phyloP scores from a whole-genome alignment of 768 basidiomycete species.

The Daedaleopsis nitida region DNA sequence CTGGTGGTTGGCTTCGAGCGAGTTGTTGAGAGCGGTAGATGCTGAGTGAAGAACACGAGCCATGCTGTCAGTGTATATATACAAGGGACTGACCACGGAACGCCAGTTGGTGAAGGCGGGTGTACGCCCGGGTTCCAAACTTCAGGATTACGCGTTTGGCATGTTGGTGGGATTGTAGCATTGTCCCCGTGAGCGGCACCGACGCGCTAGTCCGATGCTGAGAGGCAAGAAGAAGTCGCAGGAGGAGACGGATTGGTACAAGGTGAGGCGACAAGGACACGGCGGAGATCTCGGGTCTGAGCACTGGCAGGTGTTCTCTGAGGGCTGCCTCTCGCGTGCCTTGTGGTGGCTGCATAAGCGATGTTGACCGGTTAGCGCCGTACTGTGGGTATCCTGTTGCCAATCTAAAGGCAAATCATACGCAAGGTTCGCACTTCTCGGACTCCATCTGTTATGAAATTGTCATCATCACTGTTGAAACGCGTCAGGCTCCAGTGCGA shows the following conservation, averaged over 20 bases:
- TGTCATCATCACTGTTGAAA: neutral
- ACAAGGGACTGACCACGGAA: neutral
- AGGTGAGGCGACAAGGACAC: neutral
- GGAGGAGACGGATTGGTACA: neutral
- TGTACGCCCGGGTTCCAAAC: neutral
- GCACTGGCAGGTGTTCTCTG: neutral
- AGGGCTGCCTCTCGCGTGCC: neutral
- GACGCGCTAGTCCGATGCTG: neutral
- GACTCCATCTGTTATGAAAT: neutral
- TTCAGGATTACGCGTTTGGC: neutral
- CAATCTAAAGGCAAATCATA: neutral
- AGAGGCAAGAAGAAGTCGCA: neutral
- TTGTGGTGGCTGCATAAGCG: neutral
- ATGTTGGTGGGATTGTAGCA: neutral
- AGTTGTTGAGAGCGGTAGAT: slow-evolving; percentile 1
- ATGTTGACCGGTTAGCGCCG: neutral
- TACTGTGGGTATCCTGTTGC: neutral
- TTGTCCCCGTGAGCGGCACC: neutral
- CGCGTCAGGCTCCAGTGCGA: no score
- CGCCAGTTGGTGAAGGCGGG: neutral
- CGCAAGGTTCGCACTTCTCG: neutral
- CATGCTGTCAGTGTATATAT: slow-evolving; percentile 7
- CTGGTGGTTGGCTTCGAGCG: neutral
- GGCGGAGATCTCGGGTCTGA: neutral
- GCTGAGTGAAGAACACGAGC: neutral